Evolutionary conservation across 148 eudicot genomes (phyloP).

Genomic region (Diospyros lotus): DNA sequence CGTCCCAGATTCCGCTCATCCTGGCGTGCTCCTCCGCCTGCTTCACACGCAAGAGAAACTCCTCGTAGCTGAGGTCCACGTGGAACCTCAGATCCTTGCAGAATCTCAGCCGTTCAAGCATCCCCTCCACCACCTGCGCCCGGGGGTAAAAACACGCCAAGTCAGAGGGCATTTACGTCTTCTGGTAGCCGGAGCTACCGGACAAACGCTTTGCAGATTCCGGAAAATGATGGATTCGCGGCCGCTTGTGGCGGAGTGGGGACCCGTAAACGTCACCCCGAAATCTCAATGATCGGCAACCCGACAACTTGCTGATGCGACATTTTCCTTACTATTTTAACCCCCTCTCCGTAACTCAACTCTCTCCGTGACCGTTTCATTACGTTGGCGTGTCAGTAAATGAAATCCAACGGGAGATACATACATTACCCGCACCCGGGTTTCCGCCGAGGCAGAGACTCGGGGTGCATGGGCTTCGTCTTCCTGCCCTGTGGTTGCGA

Average conservation of each 20-base stretch:
- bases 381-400: conserved; percentile 59
- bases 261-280: conserved; percentile 29
- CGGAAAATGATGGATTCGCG: conserved; percentile 20
- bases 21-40: conserved; percentile 58
- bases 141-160: background rate
- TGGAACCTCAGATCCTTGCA: conserved; percentile 39
- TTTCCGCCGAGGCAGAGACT: too few relatives aligned
- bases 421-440: conserved; percentile 19
- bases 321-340: conserved; percentile 9
- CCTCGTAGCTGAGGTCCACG: conserved; percentile 66
- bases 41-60: conserved; percentile 67
- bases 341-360: conserved; percentile 9
- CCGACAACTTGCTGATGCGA: conserved; percentile 12
- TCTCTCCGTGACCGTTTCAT: conserved; percentile 39
- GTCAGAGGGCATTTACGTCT: background rate
- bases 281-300: conserved; percentile 38
- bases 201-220: conserved; percentile 8
- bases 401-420: conserved; percentile 71
- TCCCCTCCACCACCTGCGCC: conserved; percentile 45
- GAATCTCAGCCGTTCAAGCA: conserved; percentile 45
- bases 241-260: conserved; percentile 21
- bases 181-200: background rate
- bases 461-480: too few relatives aligned
- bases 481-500: too few relatives aligned
- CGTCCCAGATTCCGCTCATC: conserved; percentile 76